These are phyloP conservation scores for Lasiodiplodia gonubiensis DNA, from an alignment of 2,329 filamentous ascomycete species.

Conservation along the genomic window DNA sequence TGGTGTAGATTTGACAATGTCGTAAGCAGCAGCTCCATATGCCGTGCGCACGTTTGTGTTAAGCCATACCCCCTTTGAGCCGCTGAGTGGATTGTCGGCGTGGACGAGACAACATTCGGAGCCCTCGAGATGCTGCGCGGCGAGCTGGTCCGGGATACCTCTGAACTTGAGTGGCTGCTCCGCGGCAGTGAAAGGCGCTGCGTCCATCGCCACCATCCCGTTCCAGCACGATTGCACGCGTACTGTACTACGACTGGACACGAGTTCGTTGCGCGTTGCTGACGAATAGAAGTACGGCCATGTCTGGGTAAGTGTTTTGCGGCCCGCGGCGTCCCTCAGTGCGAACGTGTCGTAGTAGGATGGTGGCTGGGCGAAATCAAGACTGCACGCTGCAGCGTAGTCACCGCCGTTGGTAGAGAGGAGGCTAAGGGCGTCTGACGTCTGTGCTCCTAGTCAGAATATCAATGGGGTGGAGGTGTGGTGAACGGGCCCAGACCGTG, in stretches of 20 bases:
- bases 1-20: constrained; percentile 30
- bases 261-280: constrained; percentile 60
- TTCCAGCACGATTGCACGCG: constrained; percentile 72
- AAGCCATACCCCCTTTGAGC: constrained; percentile 63
- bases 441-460: constrained; percentile 41
- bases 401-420: constrained; percentile 64
- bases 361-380: constrained; percentile 63
- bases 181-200: constrained; percentile 58
- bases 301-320: constrained; percentile 58
- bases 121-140: constrained; percentile 67
- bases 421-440: constrained; percentile 61
- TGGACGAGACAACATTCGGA: constrained; percentile 81
- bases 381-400: constrained; percentile 66
- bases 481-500: constrained; percentile 48
- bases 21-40: constrained; percentile 56
- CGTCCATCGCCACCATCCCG: constrained; percentile 63
- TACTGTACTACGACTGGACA: constrained; percentile 56
- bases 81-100: constrained; percentile 68
- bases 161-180: constrained; percentile 57
- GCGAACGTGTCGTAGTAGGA: constrained; percentile 69
- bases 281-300: constrained; percentile 65
- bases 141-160: constrained; percentile 66
- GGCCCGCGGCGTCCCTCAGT: constrained; percentile 59
- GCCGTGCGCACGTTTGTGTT: constrained; percentile 73
- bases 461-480: not conserved